Evolutionary conservation across 2,329 filamentous ascomycete genomes (phyloP), one percentile per base, ranked within the genome.

Genomic region (Diaporthe caulivora): DNA sequence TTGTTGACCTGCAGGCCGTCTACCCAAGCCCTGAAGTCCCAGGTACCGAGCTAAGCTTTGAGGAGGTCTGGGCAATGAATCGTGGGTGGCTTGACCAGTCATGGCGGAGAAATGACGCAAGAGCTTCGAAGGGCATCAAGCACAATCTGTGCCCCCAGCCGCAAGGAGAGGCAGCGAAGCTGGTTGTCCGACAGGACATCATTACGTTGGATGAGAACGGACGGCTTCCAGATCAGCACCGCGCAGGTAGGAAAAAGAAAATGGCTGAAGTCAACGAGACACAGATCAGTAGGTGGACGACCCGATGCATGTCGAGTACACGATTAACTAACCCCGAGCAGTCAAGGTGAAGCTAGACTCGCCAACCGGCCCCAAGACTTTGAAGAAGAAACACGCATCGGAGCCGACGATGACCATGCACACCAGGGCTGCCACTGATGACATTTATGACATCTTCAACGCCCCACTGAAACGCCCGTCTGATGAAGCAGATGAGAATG

Each of bases 401-500:
- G 96, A 98, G 82, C 94, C 95, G n/a, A 99, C 97, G 1, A 98
- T 99, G 95, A 99, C 97, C 0, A 90, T 99, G 77, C 95, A 98
- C 80, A 99, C 97, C 17, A 94, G 91, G 78, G 96, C 97, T 76
- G 97, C 97, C 6, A 98, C 96, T 75, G 95, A 98, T 78, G 97
- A 99, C 78, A 98, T 99, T 69, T 98, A 98, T 79, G 95, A 95
- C 73, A 94, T 99, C 62, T 99, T 98, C 84, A 98, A 97, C 79
- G 94, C 97, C 73, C 96, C 97, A 1, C 82, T 96, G 26, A 83
- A 85, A 72, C 75, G 82, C 70, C 81, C 77, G 75, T 80, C 76
- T 21, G 80, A 68, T 1, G 79, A 83, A 21, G 82, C 83, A 37
- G 84, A 85, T 10, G 84, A 83, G 53, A 87, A 83, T 69, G 89